These are phyloP conservation scores for Colletotrichum sojae DNA, from an alignment of 2,329 filamentous ascomycete species.

Conservation along the genomic window DNA sequence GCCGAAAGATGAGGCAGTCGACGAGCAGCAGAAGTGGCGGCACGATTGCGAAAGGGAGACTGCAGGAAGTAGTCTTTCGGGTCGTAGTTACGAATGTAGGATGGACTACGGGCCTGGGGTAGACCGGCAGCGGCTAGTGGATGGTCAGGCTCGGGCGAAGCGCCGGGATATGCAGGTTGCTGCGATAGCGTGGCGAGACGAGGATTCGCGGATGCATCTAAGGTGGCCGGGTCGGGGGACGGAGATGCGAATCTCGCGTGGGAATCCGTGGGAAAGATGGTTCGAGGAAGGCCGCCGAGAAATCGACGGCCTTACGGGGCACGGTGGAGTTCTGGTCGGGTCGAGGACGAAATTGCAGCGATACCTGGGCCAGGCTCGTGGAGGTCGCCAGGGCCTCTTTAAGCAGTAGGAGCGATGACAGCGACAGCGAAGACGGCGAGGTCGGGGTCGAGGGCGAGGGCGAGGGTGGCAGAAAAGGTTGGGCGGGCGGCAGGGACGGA, in stretches of 20 bases:
- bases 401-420: constrained; percentile 1
- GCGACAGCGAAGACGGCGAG: not conserved
- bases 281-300: constrained; percentile 58
- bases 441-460: not conserved
- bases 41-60: constrained; percentile 62
- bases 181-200: constrained; percentile 49
- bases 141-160: constrained; percentile 35
- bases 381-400: constrained; percentile 40
- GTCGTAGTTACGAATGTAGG: constrained; percentile 30
- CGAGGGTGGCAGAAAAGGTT: constrained; percentile 8
- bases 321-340: constrained; percentile 33
- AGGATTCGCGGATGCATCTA: constrained; percentile 50
- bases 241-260: constrained; percentile 48
- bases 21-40: constrained; percentile 47
- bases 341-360: constrained; percentile 36
- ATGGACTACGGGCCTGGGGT: constrained; percentile 41
- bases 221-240: constrained; percentile 44
- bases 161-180: constrained; percentile 50
- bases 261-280: constrained; percentile 64
- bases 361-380: constrained; percentile 30
- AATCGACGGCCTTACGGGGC: constrained; percentile 61
- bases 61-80: constrained; percentile 46
- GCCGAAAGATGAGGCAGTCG: constrained; percentile 59
- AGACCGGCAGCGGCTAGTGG: constrained; percentile 38
- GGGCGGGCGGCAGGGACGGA: constrained; percentile 5